Percentiles rank a stretch among this genome's conserved stretches.
Evolutionary conservation across 2,329 filamentous ascomycete species (phyloP).

Genomic region (Mycosphaerella sp.): DNA sequence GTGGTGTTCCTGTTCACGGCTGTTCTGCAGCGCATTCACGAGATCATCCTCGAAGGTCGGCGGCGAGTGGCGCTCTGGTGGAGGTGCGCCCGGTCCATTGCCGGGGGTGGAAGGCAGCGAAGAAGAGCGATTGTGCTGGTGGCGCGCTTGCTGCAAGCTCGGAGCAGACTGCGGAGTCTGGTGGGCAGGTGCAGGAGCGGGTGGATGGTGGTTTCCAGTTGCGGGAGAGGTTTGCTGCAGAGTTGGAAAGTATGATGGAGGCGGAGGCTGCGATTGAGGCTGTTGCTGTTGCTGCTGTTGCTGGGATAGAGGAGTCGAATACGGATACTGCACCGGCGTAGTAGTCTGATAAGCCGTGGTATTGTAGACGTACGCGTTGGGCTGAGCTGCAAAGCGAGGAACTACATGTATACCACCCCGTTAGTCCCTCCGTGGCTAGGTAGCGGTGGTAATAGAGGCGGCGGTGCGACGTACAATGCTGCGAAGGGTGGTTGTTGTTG

Average conservation of each 20-base stretch:
- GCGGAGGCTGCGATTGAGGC: constrained; percentile 10
- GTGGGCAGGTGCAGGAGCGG: no score
- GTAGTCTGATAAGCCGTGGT: constrained; percentile 4
- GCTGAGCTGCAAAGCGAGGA: background rate
- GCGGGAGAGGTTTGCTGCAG: constrained; percentile 14
- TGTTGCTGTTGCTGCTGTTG: constrained; percentile 15
- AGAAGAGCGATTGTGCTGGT: constrained; percentile 6
- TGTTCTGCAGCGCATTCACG: constrained; percentile 24
- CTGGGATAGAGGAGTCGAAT: constrained; percentile 1
- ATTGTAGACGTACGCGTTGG: constrained; percentile 1
- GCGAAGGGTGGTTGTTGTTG: no score
- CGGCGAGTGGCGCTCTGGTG: constrained; percentile 22
- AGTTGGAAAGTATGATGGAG: constrained; percentile 15
- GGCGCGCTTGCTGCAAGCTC: constrained; percentile 3
- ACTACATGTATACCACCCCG: background rate
- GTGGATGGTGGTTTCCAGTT: background rate
- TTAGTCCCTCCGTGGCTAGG: background rate
- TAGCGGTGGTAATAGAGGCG: no score
- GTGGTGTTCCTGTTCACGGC: constrained; percentile 7
- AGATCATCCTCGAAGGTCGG: constrained; percentile 23
- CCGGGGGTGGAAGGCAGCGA: constrained; percentile 16
- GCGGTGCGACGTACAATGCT: no score
- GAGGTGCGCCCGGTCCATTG: constrained; percentile 27
- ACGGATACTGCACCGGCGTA: background rate
- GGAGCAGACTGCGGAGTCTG: constrained; percentile 12